These are phyloP conservation scores for Fusarium bulbicola DNA, from an alignment of 2,329 filamentous ascomycete genomes.

Conservation along the genomic window DNA sequence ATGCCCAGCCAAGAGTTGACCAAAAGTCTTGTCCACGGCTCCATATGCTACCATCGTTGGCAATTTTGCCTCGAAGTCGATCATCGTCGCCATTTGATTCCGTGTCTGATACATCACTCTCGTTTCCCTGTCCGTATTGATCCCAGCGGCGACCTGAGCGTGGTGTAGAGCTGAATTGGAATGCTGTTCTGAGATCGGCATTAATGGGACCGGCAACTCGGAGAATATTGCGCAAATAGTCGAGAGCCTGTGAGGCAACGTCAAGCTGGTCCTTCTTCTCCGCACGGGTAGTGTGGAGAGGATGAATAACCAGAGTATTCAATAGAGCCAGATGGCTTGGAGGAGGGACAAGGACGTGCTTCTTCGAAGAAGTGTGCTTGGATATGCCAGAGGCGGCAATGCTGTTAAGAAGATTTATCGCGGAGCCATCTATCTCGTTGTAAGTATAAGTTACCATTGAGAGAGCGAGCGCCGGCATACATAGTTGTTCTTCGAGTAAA, in stretches of 20 bases:
- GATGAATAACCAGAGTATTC: conserved; percentile 85
- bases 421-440: conserved; percentile 46
- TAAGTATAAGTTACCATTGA: neutral
- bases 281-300: conserved; percentile 78
- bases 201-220: conserved; percentile 73
- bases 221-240: conserved; percentile 75
- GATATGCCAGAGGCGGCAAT: conserved; percentile 65
- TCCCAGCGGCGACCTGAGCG: conserved; percentile 46
- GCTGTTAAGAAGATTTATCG: conserved; percentile 71
- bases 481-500: conserved; percentile 79
- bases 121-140: conserved; percentile 53
- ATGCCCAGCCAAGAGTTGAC: conserved; percentile 88
- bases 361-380: conserved; percentile 37
- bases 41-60: conserved; percentile 75
- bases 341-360: conserved; percentile 71
- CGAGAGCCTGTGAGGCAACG: conserved; percentile 72
- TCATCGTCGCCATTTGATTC: conserved; percentile 59
- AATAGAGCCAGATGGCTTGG: conserved; percentile 79
- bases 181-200: conserved; percentile 75
- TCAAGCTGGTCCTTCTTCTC: conserved; percentile 67
- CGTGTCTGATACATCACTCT: conserved; percentile 52
- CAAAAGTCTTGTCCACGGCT: conserved; percentile 86
- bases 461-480: conserved; percentile 51
- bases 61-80: conserved; percentile 66
- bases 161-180: conserved; percentile 65